Percentiles rank a stretch among this genome's conserved stretches.
Evolutionary conservation across 163 green algal species (phyloP).

Genomic region (Chlorella variabilis): DNA sequence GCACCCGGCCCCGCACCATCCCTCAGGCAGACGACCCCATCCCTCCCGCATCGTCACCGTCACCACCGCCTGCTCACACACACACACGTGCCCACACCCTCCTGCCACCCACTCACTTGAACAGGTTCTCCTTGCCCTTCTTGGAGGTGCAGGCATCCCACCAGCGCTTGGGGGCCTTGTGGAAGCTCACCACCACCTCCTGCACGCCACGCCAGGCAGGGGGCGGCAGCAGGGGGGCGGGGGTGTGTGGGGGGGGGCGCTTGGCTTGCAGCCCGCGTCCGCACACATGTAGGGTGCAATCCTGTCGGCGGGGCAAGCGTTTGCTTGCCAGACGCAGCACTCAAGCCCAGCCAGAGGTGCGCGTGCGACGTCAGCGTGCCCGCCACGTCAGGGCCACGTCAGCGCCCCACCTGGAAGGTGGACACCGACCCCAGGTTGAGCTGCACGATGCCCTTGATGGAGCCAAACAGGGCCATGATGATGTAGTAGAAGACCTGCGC

Average conservation of each 20-base stretch:
- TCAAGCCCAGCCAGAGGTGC: too few species aligned
- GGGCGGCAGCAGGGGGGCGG: too few species aligned
- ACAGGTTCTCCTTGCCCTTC: slow-evolving; percentile 44
- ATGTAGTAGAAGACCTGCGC: slow-evolving; percentile 56
- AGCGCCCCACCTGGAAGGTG: slow-evolving; percentile 48
- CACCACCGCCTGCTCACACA: too few species aligned
- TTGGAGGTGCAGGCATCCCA: slow-evolving; percentile 57
- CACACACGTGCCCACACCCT: slow-evolving; percentile 7
- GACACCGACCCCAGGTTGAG: slow-evolving; percentile 54
- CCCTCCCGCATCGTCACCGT: too few species aligned
- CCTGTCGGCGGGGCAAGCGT: too few species aligned
- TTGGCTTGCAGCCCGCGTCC: too few species aligned
- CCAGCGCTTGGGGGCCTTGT: slow-evolving; percentile 63
- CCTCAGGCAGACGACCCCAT: too few species aligned
- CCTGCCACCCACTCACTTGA: background rate
- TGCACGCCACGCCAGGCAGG: slow-evolving; percentile 12
- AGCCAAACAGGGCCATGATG: slow-evolving; percentile 45
- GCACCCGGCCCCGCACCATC: too few species aligned
- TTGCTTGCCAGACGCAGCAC: too few species aligned
- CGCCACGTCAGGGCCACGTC: background rate
- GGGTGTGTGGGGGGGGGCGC: background rate
- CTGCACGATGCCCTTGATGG: slow-evolving; percentile 55
- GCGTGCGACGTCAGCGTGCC: too few species aligned
- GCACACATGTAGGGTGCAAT: too few species aligned
- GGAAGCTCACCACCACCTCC: slow-evolving; percentile 63